Evolutionary conservation across 352 stramenopile species (phyloP).

Genomic region (Thalassiosira hispida): DNA sequence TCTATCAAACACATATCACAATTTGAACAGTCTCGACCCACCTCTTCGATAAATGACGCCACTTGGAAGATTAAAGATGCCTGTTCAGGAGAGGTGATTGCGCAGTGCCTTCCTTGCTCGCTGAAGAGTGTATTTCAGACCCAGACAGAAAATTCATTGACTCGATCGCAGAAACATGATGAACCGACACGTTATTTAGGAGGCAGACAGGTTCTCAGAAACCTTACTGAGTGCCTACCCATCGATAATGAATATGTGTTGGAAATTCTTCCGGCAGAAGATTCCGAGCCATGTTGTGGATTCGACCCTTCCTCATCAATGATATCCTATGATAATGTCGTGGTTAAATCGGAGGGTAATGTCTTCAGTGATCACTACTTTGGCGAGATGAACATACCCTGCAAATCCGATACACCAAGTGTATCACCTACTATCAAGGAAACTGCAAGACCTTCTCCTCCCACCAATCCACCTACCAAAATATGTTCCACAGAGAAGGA

Average conservation of each 20-base stretch:
- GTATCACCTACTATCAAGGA: background rate
- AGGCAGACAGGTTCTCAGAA: background rate
- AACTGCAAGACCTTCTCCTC: background rate
- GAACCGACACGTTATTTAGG: too few species aligned
- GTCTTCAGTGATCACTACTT: background rate
- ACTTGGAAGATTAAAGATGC: conserved; percentile 30
- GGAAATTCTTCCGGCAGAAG: conserved; percentile 1
- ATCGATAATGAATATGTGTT: conserved; percentile 23
- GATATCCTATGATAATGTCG: conserved; percentile 6
- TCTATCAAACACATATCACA: conserved; percentile 1
- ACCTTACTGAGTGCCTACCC: conserved; percentile 8
- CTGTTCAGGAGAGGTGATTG: conserved; percentile 30
- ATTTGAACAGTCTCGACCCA: too few species aligned
- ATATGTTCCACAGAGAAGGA: conserved; percentile 17
- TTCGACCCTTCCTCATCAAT: conserved; percentile 12
- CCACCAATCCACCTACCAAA: conserved; percentile 6
- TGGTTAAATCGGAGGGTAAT: conserved; percentile 4
- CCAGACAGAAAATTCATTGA: background rate
- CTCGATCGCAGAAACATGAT: too few species aligned
- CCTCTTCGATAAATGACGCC: background rate
- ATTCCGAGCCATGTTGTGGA: conserved; percentile 23
- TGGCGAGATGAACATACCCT: conserved; percentile 3
- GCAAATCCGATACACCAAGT: background rate
- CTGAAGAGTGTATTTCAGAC: background rate
- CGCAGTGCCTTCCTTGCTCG: conserved; percentile 20